Base-by-base conservation (phyloP, 768 basidiomycete genomes). In the Boletus rufocinnamomeus region DNA sequence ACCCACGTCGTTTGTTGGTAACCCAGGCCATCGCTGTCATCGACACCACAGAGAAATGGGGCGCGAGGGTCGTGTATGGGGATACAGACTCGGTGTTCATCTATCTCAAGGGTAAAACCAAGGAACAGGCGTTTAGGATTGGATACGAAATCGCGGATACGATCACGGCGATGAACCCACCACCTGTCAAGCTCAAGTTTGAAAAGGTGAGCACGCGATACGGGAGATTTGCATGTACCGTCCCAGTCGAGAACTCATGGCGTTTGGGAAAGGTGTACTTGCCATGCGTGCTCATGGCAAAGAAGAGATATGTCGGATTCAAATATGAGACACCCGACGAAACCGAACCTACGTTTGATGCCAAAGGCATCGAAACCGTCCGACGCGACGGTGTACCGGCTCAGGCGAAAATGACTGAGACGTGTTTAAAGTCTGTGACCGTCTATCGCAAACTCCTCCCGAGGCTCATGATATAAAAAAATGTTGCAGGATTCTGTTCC, bases 251-350 rank as follows among this genome's bases (percentile, higher is more conserved):
- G 14, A 13, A 56, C 38, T 41, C 25, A 32, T n/a, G 32, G 30
- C 2, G 35, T 44, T 44, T 35, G 32, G 49, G 4, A 10, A 66
- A 96, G 94, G 94, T 98, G 4, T 98, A 98, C 71, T 80, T 95
- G 45, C 95, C 95, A 3, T 95, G 91, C 65, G 86, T 98, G 1
- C 81, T 99, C n/a, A 83, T 97, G 82, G 93, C 96, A 2, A 99
- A 99, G 80, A 99, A 99, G 72, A 85, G 96, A 64, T 99, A 99
- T 64, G 96, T 98, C 23, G 97, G 97, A 1, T 97, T 92, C 79
- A 96, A 95, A 69, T 98, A 49, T 34, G 97, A 99, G 73, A 81
- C 76, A 53, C 82, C 88, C 0, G 90, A 94, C 62, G 92, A 97
- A 14, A 71, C 57, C 1, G 86, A 88, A 47, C 92, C 95, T 2